These are phyloP conservation scores for Chlorophyllum brunneum DNA, from an alignment of 768 basidiomycete genomes.

Conservation along the genomic window DNA sequence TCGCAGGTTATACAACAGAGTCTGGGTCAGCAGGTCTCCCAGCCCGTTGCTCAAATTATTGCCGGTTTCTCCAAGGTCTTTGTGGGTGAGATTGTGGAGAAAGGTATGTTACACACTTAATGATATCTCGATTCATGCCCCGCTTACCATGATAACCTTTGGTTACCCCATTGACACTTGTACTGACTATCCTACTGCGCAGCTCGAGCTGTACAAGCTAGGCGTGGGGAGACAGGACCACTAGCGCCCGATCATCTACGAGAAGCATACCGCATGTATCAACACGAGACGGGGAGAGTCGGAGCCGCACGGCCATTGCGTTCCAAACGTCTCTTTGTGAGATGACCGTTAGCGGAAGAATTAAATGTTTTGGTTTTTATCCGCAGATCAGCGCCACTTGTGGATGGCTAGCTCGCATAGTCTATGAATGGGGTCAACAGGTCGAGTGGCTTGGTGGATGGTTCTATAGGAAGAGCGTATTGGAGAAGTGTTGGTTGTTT, in stretches of 20 bases:
- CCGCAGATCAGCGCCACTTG: too few species aligned
- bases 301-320: constrained; percentile 71
- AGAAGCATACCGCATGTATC: constrained; percentile 83
- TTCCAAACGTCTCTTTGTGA: constrained; percentile 71
- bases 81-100: constrained; percentile 89
- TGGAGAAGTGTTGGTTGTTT: too few species aligned
- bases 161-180: background rate
- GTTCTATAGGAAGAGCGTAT: too few species aligned
- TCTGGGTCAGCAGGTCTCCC: constrained; percentile 76
- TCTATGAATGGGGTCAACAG: too few species aligned
- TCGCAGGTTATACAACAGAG: constrained; percentile 78
- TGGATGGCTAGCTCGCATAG: too few species aligned
- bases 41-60: constrained; percentile 84
- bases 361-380: too few species aligned
- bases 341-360: too few species aligned
- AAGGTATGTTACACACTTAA: constrained; percentile 44
- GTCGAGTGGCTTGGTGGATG: too few species aligned
- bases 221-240: constrained; percentile 71
- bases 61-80: constrained; percentile 91
- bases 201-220: constrained; percentile 77
- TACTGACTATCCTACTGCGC: background rate
- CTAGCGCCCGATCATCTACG: constrained; percentile 86
- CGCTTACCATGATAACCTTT: background rate
- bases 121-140: too few species aligned
- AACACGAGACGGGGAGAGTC: constrained; percentile 75